Conservation (phyloP, 768 basidiomycete genomes). For the Calocybe indica region DNA sequence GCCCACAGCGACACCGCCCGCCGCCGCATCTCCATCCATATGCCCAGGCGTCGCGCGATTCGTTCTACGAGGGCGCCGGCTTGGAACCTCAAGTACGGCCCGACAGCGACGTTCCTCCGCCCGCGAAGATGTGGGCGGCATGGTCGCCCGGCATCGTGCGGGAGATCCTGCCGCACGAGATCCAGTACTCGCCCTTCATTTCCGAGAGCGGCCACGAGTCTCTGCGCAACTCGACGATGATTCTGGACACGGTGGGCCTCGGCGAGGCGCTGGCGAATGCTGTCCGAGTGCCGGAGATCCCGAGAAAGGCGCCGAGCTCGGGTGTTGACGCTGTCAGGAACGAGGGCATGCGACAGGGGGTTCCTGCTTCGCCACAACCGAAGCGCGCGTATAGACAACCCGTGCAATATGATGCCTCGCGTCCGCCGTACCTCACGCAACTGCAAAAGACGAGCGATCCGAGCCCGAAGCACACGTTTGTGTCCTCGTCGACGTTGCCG, state of each 20-base stretch:
- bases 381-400: conserved; percentile 20
- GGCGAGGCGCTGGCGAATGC: conserved; percentile 57
- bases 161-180: conserved; percentile 38
- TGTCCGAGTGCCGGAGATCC: conserved; percentile 30
- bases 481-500: conserved; percentile 14
- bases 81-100: conserved; percentile 25
- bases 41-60: conserved; percentile 27
- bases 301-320: conserved; percentile 30
- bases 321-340: conserved; percentile 8
- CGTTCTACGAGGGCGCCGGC: conserved; percentile 25
- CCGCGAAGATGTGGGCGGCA: conserved; percentile 47
- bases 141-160: conserved; percentile 37
- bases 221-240: conserved; percentile 22
- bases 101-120: conserved; percentile 33
- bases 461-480: conserved; percentile 15
- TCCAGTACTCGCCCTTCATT: conserved; percentile 43
- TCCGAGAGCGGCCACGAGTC: conserved; percentile 14
- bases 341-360: conserved; percentile 5
- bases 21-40: conserved; percentile 38
- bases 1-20: conserved; percentile 10
- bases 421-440: conserved; percentile 18
- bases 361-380: conserved; percentile 4
- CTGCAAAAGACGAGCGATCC: conserved; percentile 9
- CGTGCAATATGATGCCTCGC: conserved; percentile 30
- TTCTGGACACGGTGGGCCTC: conserved; percentile 50